phyloP scores from a whole-genome alignment of 2,329 filamentous ascomycete species.

The Neofusicoccum laricinum region DNA sequence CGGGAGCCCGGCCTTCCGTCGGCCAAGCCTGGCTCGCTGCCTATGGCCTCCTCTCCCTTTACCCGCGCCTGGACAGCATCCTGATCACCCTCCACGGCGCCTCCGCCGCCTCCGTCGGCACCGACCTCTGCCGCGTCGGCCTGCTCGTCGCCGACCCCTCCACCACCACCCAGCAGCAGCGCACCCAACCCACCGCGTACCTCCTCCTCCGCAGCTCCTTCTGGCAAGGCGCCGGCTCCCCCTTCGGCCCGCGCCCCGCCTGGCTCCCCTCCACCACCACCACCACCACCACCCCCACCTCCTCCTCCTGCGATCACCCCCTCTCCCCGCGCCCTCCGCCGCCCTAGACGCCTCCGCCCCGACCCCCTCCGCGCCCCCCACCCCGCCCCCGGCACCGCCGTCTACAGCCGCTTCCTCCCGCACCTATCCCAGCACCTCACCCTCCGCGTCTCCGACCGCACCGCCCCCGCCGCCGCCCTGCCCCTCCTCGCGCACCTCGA shows the following conservation, averaged over 20 bases:
- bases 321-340: slow-evolving; percentile 62
- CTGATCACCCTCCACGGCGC: slow-evolving; percentile 34
- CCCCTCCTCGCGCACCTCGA: slow-evolving; percentile 70
- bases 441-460: slow-evolving; percentile 68
- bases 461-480: slow-evolving; percentile 63
- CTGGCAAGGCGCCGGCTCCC: slow-evolving; percentile 45
- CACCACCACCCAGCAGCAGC: slow-evolving; percentile 27
- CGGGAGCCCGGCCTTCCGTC: slow-evolving; percentile 27
- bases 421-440: slow-evolving; percentile 73
- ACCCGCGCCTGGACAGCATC: slow-evolving; percentile 45
- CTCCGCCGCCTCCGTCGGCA: background rate
- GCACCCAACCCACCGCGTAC: slow-evolving; percentile 34
- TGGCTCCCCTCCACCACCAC: slow-evolving; percentile 36
- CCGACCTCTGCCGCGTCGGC: background rate
- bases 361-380: slow-evolving; percentile 60
- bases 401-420: slow-evolving; percentile 77
- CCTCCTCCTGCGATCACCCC: background rate
- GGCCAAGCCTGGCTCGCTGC: slow-evolving; percentile 50
- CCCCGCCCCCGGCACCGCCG: slow-evolving; percentile 64
- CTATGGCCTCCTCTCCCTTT: slow-evolving; percentile 44
- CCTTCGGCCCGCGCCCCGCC: slow-evolving; percentile 41
- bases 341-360: slow-evolving; percentile 46
- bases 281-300: slow-evolving; percentile 23
- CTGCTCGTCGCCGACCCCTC: slow-evolving; percentile 37
- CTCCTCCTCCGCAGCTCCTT: slow-evolving; percentile 50